Base-by-base conservation (phyloP, 768 basidiomycete species). In the Rhodotorula diobovata region DNA sequence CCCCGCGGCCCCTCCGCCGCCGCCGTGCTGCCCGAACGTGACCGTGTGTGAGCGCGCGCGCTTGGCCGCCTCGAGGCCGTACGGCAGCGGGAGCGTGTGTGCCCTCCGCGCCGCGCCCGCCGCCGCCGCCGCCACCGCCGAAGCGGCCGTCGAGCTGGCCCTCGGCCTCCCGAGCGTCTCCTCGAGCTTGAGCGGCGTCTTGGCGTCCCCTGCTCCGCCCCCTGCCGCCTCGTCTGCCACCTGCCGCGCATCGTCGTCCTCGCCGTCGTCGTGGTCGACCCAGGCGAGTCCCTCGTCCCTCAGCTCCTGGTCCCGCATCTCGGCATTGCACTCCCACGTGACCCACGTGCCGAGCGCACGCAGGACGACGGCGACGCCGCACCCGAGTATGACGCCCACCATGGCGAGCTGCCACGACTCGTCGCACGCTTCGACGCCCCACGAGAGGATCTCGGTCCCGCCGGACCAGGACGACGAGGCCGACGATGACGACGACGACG, bases 371-470 rank as follows among this genome's bases (percentile, higher is more conserved):
- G 63, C 53, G 55, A 63, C 54, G 21, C 45, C 32, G 41, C 45
- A 50, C 1, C 66, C 61, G 39, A 48, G 32, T 34, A 74, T 25
- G 46, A 68, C 66, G 63, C 60, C 23, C 32, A 64, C 2, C 53
- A 70, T 53, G 9, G 63, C 66, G 28, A 20, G 9, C 12, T 50
- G 53, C 68, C 68, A 74, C 25, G 18, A n/a, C 20, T 74, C 73
- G 14, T 74, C 73, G 68, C 73, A 74, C 48, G 66, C 54, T 37
- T 74, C 73, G 69, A 74, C 54, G 5, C 68, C 68, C 72, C 68
- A 73, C 15, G 54, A 35, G 39, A 66, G 5, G 15, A 73, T 20
- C 16, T 62, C 65, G 63, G 65, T 48, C n/a, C 64, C 67, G 32
- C 43, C 51, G 16, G 48, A 15, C 37, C 57, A 51, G 11, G 58